Evolutionary conservation across 441 rosid species (phyloP).

Genomic region (Populus hybrid): DNA sequence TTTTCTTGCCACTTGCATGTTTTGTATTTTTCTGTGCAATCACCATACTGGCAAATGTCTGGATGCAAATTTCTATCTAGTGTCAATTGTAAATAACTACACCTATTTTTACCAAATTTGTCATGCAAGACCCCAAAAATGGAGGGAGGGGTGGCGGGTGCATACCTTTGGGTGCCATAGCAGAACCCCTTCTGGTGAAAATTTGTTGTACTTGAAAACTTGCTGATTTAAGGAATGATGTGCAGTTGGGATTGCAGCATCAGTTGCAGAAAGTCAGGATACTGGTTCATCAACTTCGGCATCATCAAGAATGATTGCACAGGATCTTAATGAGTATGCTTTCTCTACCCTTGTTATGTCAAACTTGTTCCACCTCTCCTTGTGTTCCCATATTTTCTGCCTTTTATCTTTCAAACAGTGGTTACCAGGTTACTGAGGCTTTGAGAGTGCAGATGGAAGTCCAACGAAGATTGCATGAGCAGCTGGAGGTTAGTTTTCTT

Average conservation of each 20-base stretch:
- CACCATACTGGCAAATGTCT: neutral
- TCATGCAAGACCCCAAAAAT: slow-evolving; percentile 2
- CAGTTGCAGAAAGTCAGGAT: slow-evolving; percentile 88
- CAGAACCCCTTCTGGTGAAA: neutral
- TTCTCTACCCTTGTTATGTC: slow-evolving; percentile 9
- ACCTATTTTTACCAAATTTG: neutral
- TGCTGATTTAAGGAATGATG: slow-evolving; percentile 14
- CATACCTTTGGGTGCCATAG: neutral
- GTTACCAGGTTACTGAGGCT: slow-evolving; percentile 88
- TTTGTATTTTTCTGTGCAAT: neutral
- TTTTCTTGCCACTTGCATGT: neutral
- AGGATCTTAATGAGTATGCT: slow-evolving; percentile 75
- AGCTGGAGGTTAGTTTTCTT: slow-evolving; percentile 68
- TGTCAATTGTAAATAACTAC: neutral
- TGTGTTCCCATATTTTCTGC: slow-evolving; percentile 8
- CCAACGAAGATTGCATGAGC: slow-evolving; percentile 86
- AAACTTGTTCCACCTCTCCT: slow-evolving; percentile 9
- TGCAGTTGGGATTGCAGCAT: slow-evolving; percentile 40
- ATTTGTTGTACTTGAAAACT: slow-evolving; percentile 6
- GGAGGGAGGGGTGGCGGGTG: neutral
- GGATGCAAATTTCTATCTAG: neutral
- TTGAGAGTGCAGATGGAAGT: slow-evolving; percentile 96
- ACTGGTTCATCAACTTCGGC: slow-evolving; percentile 74
- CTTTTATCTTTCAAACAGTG: slow-evolving; percentile 45
- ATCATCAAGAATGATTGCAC: slow-evolving; percentile 59